These are phyloP conservation scores for Gossypium davidsonii DNA, from an alignment of 441 rosid genomes.

Conservation along the genomic window DNA sequence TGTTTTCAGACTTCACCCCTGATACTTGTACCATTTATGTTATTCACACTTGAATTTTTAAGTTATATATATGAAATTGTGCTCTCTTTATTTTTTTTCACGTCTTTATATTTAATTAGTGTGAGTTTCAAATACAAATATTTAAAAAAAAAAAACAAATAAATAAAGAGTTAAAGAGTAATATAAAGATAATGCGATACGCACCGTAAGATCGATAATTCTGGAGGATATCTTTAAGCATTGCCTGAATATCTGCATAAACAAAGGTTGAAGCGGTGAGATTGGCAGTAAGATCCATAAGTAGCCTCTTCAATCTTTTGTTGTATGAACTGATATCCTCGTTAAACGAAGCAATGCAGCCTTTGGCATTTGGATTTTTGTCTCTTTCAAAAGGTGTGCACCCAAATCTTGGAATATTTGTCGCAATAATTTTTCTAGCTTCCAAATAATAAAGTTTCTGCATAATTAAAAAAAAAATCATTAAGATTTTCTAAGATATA, in stretches of 20 bases:
- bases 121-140: no score
- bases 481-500: not conserved
- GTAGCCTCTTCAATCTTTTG: constrained; percentile 9
- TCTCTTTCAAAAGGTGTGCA: constrained; percentile 22
- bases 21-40: no score
- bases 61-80: no score
- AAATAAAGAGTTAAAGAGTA: no score
- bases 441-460: constrained; percentile 24
- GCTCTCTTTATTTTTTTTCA: no score
- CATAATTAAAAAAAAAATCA: not conserved
- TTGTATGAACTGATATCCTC: constrained; percentile 12
- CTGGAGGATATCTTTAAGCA: constrained; percentile 14
- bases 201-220: constrained; percentile 16
- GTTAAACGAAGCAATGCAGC: constrained; percentile 7
- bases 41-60: no score
- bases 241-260: constrained; percentile 11
- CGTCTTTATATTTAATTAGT: no score
- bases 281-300: constrained; percentile 12
- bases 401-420: constrained; percentile 17
- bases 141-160: no score
- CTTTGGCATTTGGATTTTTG: not conserved
- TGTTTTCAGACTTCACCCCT: no score
- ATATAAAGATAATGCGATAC: not conserved
- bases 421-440: constrained; percentile 25
- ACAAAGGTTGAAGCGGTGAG: constrained; percentile 13